Conservation (phyloP, 345 rosid species). For the Moricandia moricandioides region DNA sequence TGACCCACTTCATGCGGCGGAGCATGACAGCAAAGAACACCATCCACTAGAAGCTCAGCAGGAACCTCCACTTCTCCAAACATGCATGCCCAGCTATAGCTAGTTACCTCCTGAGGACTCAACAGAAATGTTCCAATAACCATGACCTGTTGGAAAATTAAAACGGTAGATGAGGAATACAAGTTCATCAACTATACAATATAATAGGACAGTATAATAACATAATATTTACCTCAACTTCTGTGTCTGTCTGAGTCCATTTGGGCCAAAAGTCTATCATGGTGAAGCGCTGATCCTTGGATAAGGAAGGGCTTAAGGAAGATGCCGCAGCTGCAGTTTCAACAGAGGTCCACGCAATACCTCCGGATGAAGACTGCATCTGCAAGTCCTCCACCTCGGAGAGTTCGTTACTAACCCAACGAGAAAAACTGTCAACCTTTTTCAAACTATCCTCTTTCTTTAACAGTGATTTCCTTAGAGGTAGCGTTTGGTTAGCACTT, state of each 20-base stretch:
- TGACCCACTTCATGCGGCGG: slow-evolving; percentile 65
- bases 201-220: slow-evolving; percentile 13
- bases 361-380: slow-evolving; percentile 71
- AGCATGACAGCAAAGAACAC: slow-evolving; percentile 67
- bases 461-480: slow-evolving; percentile 43
- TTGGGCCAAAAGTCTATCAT: slow-evolving; percentile 79
- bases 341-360: slow-evolving; percentile 68
- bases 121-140: slow-evolving; percentile 64
- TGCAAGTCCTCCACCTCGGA: slow-evolving; percentile 73
- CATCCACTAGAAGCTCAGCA: slow-evolving; percentile 67
- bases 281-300: slow-evolving; percentile 76
- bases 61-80: slow-evolving; percentile 96
- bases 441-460: slow-evolving; percentile 56
- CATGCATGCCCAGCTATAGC: slow-evolving; percentile 89
- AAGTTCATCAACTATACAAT: slow-evolving; percentile 11
- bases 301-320: slow-evolving; percentile 77
- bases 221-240: slow-evolving; percentile 54
- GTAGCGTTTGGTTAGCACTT: slow-evolving; percentile 39
- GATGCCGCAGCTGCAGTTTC: slow-evolving; percentile 70
- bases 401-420: slow-evolving; percentile 86
- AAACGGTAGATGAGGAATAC: slow-evolving; percentile 5
- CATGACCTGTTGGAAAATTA: slow-evolving; percentile 49
- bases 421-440: slow-evolving; percentile 80
- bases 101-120: slow-evolving; percentile 58
- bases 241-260: slow-evolving; percentile 64